phyloP scores from a whole-genome alignment of 805 yeast genomes.

The Wickerhamomyces pijperi region DNA sequence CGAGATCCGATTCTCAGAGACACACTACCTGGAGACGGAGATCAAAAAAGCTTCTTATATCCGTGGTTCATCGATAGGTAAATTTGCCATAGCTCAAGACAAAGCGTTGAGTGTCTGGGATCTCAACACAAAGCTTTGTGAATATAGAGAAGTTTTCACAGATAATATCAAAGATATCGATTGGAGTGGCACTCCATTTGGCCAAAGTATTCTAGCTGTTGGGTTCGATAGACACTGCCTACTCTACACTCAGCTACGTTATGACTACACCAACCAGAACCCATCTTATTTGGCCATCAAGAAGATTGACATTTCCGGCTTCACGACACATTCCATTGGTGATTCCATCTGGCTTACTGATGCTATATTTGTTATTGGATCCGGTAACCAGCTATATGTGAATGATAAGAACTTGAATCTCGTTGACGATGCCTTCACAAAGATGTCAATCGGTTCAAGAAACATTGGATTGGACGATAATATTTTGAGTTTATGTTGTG shows the following conservation, averaged over 20 bases:
- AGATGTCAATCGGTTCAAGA: constrained; percentile 45
- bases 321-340: constrained; percentile 74
- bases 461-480: constrained; percentile 36
- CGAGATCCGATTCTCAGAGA: constrained; percentile 24
- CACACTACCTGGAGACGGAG: constrained; percentile 43
- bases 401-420: constrained; percentile 61
- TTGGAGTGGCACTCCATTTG: constrained; percentile 66
- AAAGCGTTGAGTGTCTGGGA: constrained; percentile 70
- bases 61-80: constrained; percentile 67
- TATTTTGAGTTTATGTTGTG: constrained; percentile 59
- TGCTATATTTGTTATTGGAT: constrained; percentile 71
- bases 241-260: constrained; percentile 72
- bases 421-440: constrained; percentile 34
- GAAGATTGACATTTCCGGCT: constrained; percentile 55
- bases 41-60: constrained; percentile 39
- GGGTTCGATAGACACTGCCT: constrained; percentile 59
- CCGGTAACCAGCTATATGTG: constrained; percentile 83
- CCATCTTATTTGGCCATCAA: constrained; percentile 74
- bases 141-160: constrained; percentile 35
- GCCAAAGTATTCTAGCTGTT: constrained; percentile 67
- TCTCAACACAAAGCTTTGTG: constrained; percentile 51
- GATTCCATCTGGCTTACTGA: constrained; percentile 80
- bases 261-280: constrained; percentile 73
- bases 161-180: constrained; percentile 59
- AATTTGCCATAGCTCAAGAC: constrained; percentile 63